A percentile compares a stretch with the other conserved stretches of the same genome.
phyloP scores from a whole-genome alignment of 192 early-diverging fungal species.

The Chytriomyces confervae region DNA sequence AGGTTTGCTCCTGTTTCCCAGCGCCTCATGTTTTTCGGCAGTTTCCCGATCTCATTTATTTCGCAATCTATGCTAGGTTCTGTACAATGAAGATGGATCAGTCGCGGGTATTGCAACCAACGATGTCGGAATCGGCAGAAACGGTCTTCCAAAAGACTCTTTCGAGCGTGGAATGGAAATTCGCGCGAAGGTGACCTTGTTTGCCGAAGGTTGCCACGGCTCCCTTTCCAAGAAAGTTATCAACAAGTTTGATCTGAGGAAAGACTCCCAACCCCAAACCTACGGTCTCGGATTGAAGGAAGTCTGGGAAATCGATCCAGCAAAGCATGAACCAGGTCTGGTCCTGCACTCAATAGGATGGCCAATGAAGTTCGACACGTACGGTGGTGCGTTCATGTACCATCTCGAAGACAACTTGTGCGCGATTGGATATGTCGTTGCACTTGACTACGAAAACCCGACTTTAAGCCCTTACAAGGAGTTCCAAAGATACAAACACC shows the following conservation, averaged over 20 bases:
- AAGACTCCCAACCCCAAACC: slow-evolving; percentile 86
- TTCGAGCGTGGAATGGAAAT: slow-evolving; percentile 97
- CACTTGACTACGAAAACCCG: slow-evolving; percentile 94
- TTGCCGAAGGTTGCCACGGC: slow-evolving; percentile 99
- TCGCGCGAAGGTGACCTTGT: slow-evolving; percentile 89
- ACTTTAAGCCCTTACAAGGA: slow-evolving; percentile 95
- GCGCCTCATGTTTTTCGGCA: background rate
- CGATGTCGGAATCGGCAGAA: slow-evolving; percentile 91
- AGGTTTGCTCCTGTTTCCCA: slow-evolving; percentile 53
- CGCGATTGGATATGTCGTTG: slow-evolving; percentile 87
- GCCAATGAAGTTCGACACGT: slow-evolving; percentile 88
- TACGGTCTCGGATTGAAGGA: slow-evolving; percentile 98
- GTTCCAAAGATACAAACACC: slow-evolving; percentile 96
- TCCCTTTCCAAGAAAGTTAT: slow-evolving; percentile 90
- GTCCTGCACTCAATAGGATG: slow-evolving; percentile 90
- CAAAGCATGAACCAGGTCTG: slow-evolving; percentile 82
- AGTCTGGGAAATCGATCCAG: slow-evolving; percentile 90
- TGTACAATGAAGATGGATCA: slow-evolving; percentile 91
- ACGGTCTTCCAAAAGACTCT: slow-evolving; percentile 85
- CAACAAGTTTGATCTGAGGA: slow-evolving; percentile 85
- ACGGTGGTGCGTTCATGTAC: slow-evolving; percentile 92
- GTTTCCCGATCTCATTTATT: background rate
- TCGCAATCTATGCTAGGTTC: slow-evolving; percentile 49
- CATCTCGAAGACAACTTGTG: slow-evolving; percentile 91
- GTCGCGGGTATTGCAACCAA: slow-evolving; percentile 93